Evolutionary conservation across 2,329 filamentous ascomycete species (phyloP).

Genomic region (Colletotrichum sp.): DNA sequence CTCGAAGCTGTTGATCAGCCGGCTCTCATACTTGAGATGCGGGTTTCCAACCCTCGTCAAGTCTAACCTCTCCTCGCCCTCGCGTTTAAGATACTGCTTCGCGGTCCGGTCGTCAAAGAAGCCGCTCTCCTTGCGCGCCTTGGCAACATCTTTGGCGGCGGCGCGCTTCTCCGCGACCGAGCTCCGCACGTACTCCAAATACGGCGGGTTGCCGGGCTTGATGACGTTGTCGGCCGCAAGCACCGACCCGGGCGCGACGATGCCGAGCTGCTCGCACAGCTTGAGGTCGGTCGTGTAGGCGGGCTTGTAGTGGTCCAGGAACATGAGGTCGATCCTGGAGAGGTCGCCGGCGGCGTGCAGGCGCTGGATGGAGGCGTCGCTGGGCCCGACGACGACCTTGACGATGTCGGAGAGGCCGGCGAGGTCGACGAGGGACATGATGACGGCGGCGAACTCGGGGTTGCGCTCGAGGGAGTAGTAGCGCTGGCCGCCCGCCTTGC

Average conservation of each 20-base stretch:
- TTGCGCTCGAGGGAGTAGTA: conserved; percentile 79
- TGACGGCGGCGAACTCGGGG: conserved; percentile 75
- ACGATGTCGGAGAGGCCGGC: conserved; percentile 76
- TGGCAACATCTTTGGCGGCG: conserved; percentile 32
- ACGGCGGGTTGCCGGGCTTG: conserved; percentile 73
- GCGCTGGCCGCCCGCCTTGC: conserved; percentile 60
- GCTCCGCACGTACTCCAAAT: conserved; percentile 72
- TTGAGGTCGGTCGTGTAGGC: conserved; percentile 78
- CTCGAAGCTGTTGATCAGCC: conserved; percentile 68
- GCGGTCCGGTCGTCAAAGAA: conserved; percentile 49
- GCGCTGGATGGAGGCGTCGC: conserved; percentile 67
- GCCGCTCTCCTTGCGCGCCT: conserved; percentile 28
- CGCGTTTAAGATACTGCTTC: conserved; percentile 62
- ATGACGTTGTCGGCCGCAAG: conserved; percentile 75
- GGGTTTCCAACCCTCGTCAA: conserved; percentile 59
- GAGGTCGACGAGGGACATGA: conserved; percentile 71
- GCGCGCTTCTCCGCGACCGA: conserved; percentile 66
- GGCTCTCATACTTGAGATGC: conserved; percentile 69
- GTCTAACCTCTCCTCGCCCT: conserved; percentile 43
- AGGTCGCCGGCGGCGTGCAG: conserved; percentile 60
- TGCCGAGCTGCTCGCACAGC: conserved; percentile 72
- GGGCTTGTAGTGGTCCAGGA: conserved; percentile 83
- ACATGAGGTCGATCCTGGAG: conserved; percentile 71
- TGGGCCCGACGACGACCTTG: conserved; percentile 72
- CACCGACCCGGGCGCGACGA: conserved; percentile 67